phyloP scores from a whole-genome alignment of 2,329 filamentous ascomycete genomes.

The Fusarium falciforme region DNA sequence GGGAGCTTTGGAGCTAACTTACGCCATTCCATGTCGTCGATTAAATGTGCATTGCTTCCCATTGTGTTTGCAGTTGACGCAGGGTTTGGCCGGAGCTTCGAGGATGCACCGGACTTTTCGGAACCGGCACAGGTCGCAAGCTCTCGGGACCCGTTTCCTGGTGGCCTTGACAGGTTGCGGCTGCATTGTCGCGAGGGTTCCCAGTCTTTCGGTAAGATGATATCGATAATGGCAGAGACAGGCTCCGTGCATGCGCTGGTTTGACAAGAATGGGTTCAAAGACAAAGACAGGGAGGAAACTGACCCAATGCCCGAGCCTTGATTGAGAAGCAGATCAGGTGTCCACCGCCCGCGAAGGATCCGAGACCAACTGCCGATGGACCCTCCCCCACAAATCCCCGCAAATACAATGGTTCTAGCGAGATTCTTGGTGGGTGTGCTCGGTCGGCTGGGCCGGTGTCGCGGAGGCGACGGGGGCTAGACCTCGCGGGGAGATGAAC shows the following conservation, averaged over 20 bases:
- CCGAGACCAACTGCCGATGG: conserved; percentile 29
- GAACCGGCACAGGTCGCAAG: conserved; percentile 37
- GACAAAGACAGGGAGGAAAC: not conserved
- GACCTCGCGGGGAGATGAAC: not conserved
- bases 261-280: not conserved
- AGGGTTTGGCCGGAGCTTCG: conserved; percentile 31
- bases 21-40: conserved; percentile 30
- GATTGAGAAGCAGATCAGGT: conserved; percentile 24
- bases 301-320: not conserved
- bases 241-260: not conserved
- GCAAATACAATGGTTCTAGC: not conserved
- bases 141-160: conserved; percentile 37
- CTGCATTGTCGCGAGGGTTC: not conserved
- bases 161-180: conserved; percentile 19
- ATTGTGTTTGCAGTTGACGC: conserved; percentile 42
- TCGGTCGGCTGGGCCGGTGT: not conserved
- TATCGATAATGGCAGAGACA: not conserved
- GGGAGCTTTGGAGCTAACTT: not conserved
- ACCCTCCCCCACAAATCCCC: conserved; percentile 23
- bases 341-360: conserved; percentile 8
- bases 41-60: conserved; percentile 41
- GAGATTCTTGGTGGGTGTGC: not conserved
- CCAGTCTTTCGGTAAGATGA: not conserved
- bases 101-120: conserved; percentile 43
- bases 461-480: not conserved